Percentiles rank a stretch among this genome's conserved stretches.
Conservation (phyloP, 2,329 filamentous ascomycete genomes). For the Myriosclerotinia scirpicola region DNA sequence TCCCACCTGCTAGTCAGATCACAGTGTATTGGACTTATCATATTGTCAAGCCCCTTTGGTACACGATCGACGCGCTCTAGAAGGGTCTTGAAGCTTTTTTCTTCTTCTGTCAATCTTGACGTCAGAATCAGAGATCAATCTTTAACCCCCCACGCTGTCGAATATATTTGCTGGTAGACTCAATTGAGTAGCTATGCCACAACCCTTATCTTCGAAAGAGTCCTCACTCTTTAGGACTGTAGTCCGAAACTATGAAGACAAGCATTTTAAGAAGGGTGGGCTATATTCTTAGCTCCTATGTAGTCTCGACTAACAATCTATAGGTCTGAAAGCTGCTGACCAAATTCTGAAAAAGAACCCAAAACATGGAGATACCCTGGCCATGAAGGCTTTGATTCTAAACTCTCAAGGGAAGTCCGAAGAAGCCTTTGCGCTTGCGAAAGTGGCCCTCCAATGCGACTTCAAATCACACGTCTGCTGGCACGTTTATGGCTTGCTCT, state of each 20-base stretch:
- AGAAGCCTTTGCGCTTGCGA: conserved; percentile 91
- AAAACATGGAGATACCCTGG: conserved; percentile 96
- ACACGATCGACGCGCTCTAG: neutral
- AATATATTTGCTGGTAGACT: conserved; percentile 11
- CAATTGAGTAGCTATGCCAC: conserved; percentile 56
- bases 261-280: conserved; percentile 88
- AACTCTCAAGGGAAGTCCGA: conserved; percentile 90
- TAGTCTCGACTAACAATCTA: conserved; percentile 31
- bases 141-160: conserved; percentile 15
- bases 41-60: neutral
- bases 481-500: conserved; percentile 97
- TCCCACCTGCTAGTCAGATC: neutral
- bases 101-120: neutral
- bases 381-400: conserved; percentile 97
- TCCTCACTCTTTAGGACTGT: conserved; percentile 90
- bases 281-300: conserved; percentile 21
- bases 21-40: neutral
- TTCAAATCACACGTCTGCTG: conserved; percentile 99
- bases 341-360: conserved; percentile 94
- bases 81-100: neutral
- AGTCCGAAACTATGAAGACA: conserved; percentile 94
- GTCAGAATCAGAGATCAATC: conserved; percentile 5
- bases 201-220: conserved; percentile 82
- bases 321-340: conserved; percentile 88
- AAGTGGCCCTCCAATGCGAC: conserved; percentile 87